These are phyloP conservation scores for Antitrichia curtipendula DNA, from an alignment of 225 moss, liverwort and hornwort genomes.

Conservation along the genomic window DNA sequence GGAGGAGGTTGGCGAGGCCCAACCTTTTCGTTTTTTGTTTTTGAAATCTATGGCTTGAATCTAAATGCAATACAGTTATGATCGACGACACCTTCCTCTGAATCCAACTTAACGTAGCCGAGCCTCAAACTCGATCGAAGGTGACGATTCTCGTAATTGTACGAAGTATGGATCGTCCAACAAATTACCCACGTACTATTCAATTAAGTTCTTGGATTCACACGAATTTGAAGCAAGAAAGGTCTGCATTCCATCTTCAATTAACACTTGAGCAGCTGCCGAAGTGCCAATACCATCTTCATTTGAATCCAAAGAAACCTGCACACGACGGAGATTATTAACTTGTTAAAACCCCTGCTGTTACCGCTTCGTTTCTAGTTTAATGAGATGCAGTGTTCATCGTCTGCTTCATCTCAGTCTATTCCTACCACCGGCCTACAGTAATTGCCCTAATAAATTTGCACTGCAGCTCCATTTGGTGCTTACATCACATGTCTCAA, in stretches of 20 bases:
- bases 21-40: neutral
- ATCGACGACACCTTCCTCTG: neutral
- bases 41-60: neutral
- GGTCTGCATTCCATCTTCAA: constrained; percentile 34
- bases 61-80: neutral
- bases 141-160: neutral
- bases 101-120: neutral
- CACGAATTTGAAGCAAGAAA: constrained; percentile 8
- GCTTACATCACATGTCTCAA: neutral
- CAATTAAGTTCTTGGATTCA: neutral
- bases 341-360: neutral
- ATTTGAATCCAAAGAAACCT: neutral
- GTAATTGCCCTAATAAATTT: neutral
- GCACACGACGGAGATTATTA: neutral
- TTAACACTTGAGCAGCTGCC: constrained; percentile 4
- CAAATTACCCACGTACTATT: neutral
- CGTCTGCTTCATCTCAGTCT: no score
- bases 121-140: neutral
- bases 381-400: neutral
- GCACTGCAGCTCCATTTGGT: neutral
- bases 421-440: neutral
- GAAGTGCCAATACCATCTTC: neutral
- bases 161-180: no score
- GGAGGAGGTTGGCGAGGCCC: neutral
- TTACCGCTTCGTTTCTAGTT: neutral